Evolutionary conservation across 805 yeast species (phyloP), one percentile per base, ranked within the genome.

Genomic region (Candida nemodendra): DNA sequence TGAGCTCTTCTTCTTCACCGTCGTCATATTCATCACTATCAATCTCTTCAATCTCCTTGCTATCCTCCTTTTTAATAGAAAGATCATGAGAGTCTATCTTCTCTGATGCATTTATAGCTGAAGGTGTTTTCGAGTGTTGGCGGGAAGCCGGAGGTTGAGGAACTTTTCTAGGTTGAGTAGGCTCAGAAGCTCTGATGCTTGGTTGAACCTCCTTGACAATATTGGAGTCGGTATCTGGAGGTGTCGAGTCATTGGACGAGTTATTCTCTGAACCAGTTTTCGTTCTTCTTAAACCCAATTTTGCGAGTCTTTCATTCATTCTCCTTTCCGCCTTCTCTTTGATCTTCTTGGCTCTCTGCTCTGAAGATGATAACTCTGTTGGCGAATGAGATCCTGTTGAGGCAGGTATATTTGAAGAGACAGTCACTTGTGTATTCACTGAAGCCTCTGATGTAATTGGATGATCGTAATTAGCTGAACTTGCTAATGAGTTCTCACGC

Each of bases 251-350:
- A n/a, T 23, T 29, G 9, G 44, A 18, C 12, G 47, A 19, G 21
- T 21, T 9, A n/a, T 3, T 37, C 7, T 36, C 34, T 12, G 34
- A 15, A 5, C 35, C 40, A 4, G 50, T 36, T 9, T 41, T 32
- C 4, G 55, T 57, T 55, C 78, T 67, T 14, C 71, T 62, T 42
- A 87, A 74, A 2, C 95, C 95, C 42, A 88, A 69, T 44, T 81
- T 84, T 3, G 93, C 95, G 51, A 88, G 69, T 52, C 89, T 72
- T 51, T 85, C 95, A 44, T 79, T 81, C 96, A 88, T 88, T 61
- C 85, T 75, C 52, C 81, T 79, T 50, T 76, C 77, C 2, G 87
- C 87, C 54, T 84, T 91, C n/a, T 88, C 91, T 58, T 86, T 87
- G 36, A 87, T 79, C 53, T 76, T 75, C 12, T 85, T 83, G 3